Base-by-base conservation (phyloP, 2,329 filamentous ascomycete genomes). In the Phyllosticta citrichinensis region DNA sequence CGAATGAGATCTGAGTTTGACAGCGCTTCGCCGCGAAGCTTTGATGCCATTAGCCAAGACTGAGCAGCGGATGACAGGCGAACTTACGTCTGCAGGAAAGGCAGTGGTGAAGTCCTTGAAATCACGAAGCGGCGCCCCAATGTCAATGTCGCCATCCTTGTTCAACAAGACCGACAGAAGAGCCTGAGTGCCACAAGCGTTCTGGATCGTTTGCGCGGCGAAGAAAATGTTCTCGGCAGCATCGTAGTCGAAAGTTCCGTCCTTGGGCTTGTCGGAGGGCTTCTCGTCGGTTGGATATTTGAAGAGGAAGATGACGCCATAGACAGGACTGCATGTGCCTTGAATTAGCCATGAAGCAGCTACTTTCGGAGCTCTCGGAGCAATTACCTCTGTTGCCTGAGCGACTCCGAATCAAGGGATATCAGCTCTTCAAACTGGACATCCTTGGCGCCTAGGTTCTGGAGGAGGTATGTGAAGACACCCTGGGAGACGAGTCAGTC, bases 231-330 rank as follows among this genome's bases (percentile, higher is more conserved):
- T 81, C 64, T 91, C 86, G 19, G 88, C 80, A 14, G 91, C 90
- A 17, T 80, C 81, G 67, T 85, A 79, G 77, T 97, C 91, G 74
- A 90, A 96, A 35, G 78, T 80, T 63, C 94, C 94, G 73, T 97
- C 92, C 65, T 85, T 83, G 0, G 92, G 91, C 53, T 82, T 82
- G 61, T 84, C 80, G 52, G 81, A 75, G 50, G 84, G 77, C 80
- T 87, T 68, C 75, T 83, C 79, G 71, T 88, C 86, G 63, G 85
- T 91, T 57, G 84, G 89, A 76, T 89, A 99, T 78, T 97, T 97
- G 86, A 99, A 99, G 74, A 99, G 89, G 77, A 99, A 99, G 71
- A 99, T 97, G 67, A 99, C 91, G 69, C 94, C 94, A 77, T 96
- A 95, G 58, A 96, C 81, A 19, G 89, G 88, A 67, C 87, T 86